A percentile compares a stretch with the other conserved stretches of the same genome.
These are phyloP conservation scores for Leptodontidium sp. DNA, from an alignment of 2,329 filamentous ascomycete species.

Conservation along the genomic window DNA sequence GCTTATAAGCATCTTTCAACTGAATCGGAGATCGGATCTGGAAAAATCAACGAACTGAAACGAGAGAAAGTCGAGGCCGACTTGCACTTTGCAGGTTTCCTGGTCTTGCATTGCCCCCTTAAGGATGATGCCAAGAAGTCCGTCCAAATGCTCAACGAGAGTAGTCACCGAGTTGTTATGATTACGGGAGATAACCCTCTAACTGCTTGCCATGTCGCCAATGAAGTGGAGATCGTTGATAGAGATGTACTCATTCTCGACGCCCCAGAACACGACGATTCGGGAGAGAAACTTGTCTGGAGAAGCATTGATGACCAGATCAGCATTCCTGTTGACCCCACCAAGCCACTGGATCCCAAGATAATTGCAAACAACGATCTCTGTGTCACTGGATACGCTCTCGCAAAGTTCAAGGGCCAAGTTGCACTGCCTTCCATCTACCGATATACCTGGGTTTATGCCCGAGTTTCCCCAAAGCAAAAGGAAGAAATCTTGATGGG, in stretches of 20 bases:
- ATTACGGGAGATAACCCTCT: conserved; percentile 98
- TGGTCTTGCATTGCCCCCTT: conserved; percentile 92
- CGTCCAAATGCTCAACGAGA: conserved; percentile 97
- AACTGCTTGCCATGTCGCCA: conserved; percentile 93
- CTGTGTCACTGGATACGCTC: conserved; percentile 93
- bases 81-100: conserved; percentile 90
- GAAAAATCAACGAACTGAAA: conserved; percentile 91
- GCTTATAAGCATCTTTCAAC: conserved; percentile 90
- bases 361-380: conserved; percentile 89
- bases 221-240: conserved; percentile 96
- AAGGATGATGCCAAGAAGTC: conserved; percentile 96
- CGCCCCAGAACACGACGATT: conserved; percentile 87
- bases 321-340: conserved; percentile 85
- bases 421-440: conserved; percentile 79
- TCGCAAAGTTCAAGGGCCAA: conserved; percentile 87
- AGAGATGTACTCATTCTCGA: conserved; percentile 94
- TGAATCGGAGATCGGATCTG: conserved; percentile 82
- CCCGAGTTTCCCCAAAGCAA: conserved; percentile 96
- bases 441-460: conserved; percentile 95
- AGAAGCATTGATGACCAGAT: conserved; percentile 91
- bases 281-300: conserved; percentile 87
- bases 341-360: conserved; percentile 78
- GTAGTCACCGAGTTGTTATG: conserved; percentile 98
- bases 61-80: conserved; percentile 89
- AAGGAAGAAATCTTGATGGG: conserved; percentile 99